A percentile compares a stretch with the other conserved stretches of the same genome.
Conservation (phyloP, 306 rosid genomes). For the Citrullus colocynthis region DNA sequence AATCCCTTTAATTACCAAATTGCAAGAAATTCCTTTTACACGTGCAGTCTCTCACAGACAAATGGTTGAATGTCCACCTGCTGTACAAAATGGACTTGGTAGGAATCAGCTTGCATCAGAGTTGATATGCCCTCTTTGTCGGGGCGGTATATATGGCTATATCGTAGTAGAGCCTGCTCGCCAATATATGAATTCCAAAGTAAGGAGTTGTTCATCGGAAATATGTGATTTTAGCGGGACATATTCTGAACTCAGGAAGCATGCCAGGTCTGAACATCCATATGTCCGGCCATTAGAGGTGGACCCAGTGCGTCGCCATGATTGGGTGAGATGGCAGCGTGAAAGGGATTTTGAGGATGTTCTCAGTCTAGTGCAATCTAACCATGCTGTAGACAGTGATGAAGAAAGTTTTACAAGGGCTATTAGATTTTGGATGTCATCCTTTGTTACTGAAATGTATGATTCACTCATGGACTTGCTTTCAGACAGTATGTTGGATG, state of each 20-base stretch:
- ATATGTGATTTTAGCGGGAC: constrained; percentile 50
- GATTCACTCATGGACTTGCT: constrained; percentile 19
- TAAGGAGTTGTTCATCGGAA: constrained; percentile 67
- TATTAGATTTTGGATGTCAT: constrained; percentile 20
- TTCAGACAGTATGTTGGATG: constrained; percentile 12
- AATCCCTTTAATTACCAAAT: constrained; percentile 32
- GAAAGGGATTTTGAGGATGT: constrained; percentile 50
- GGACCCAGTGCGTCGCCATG: constrained; percentile 37
- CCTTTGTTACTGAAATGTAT: constrained; percentile 19
- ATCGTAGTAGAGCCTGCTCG: constrained; percentile 50
- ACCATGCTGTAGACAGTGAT: constrained; percentile 20
- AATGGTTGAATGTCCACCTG: constrained; percentile 22
- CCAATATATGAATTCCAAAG: constrained; percentile 42
- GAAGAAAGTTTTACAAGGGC: constrained; percentile 11
- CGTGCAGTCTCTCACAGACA: constrained; percentile 22
- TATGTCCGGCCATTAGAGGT: constrained; percentile 56
- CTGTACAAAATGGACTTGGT: constrained; percentile 17
- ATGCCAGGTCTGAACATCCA: constrained; percentile 77
- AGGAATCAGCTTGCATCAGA: constrained; percentile 28
- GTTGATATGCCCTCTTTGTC: constrained; percentile 69
- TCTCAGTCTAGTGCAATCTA: constrained; percentile 37
- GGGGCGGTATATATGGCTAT: constrained; percentile 67
- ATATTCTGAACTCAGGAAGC: constrained; percentile 64
- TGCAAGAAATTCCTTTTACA: constrained; percentile 44
- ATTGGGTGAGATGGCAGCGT: constrained; percentile 62